phyloP scores from a whole-genome alignment of 441 rosid genomes.

The Capsella rubella region DNA sequence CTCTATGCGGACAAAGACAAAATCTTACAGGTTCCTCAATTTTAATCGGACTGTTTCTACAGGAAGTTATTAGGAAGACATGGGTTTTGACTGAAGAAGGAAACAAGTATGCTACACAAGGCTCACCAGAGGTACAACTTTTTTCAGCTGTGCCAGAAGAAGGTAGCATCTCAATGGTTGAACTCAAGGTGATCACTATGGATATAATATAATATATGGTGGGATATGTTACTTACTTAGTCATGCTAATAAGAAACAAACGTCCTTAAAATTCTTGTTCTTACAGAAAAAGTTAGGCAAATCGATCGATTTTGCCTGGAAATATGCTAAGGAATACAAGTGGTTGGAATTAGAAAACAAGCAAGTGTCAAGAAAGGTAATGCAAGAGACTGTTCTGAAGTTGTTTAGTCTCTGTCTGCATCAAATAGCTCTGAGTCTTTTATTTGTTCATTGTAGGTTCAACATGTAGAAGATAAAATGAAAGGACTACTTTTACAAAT shows the following conservation, averaged over 20 bases:
- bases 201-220: not conserved
- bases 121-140: slow-evolving; percentile 81
- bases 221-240: not conserved
- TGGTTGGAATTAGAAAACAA: slow-evolving; percentile 58
- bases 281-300: slow-evolving; percentile 71
- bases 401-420: not conserved
- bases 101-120: slow-evolving; percentile 63
- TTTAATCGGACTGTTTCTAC: not conserved
- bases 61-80: not conserved
- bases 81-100: slow-evolving; percentile 89
- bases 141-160: slow-evolving; percentile 55
- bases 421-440: not conserved
- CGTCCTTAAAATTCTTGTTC: slow-evolving; percentile 22
- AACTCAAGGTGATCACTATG: not conserved
- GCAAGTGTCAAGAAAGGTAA: slow-evolving; percentile 71
- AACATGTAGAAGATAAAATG: slow-evolving; percentile 75
- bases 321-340: slow-evolving; percentile 76
- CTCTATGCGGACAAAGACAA: no score
- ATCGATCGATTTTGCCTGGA: slow-evolving; percentile 66
- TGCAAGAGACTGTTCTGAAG: not conserved
- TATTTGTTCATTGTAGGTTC: slow-evolving; percentile 53
- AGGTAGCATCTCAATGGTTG: slow-evolving; percentile 61
- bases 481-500: slow-evolving; percentile 58
- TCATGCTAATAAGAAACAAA: not conserved
- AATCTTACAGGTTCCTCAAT: no score